phyloP scores from a whole-genome alignment of 2,329 filamentous ascomycete species.

The Reticulascus tulasneorum region DNA sequence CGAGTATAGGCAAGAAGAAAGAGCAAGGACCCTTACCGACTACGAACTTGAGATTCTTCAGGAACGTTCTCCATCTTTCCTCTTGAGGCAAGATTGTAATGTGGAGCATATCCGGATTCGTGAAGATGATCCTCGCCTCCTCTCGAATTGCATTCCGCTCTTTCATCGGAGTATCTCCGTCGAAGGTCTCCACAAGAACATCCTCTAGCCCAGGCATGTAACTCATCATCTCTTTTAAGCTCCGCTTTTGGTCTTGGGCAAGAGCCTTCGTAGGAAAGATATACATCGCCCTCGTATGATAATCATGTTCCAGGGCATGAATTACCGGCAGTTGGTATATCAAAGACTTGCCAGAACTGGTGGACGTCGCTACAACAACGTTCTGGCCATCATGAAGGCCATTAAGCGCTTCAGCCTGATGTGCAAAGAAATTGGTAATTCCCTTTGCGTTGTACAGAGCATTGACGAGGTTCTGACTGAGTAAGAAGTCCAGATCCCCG shows the following conservation, averaged over 20 bases:
- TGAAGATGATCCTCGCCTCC: conserved; percentile 89
- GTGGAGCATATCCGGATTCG: conserved; percentile 97
- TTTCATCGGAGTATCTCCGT: conserved; percentile 85
- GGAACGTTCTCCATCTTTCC: conserved; percentile 78
- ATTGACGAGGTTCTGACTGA: conserved; percentile 93
- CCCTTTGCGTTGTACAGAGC: conserved; percentile 88
- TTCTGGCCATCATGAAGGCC: conserved; percentile 75
- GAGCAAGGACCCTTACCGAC: conserved; percentile 62
- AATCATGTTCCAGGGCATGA: conserved; percentile 76
- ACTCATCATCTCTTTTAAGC: conserved; percentile 76
- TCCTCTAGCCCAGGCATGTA: conserved; percentile 77
- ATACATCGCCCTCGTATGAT: conserved; percentile 81
- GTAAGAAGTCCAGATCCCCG: conserved; percentile 76
- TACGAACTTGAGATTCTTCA: conserved; percentile 87
- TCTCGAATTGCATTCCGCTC: conserved; percentile 79
- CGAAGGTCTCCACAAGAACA: conserved; percentile 84
- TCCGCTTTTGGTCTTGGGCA: conserved; percentile 89
- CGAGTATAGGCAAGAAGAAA: conserved; percentile 16
- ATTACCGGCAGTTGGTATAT: conserved; percentile 95
- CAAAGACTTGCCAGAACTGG: conserved; percentile 94
- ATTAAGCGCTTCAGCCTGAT: conserved; percentile 93
- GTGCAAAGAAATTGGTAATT: conserved; percentile 82
- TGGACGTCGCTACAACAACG: conserved; percentile 91
- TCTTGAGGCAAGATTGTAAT: conserved; percentile 91
- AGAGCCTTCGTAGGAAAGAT: conserved; percentile 97